These are phyloP conservation scores for Salix viminalis DNA, from an alignment of 345 rosid species.

Conservation along the genomic window DNA sequence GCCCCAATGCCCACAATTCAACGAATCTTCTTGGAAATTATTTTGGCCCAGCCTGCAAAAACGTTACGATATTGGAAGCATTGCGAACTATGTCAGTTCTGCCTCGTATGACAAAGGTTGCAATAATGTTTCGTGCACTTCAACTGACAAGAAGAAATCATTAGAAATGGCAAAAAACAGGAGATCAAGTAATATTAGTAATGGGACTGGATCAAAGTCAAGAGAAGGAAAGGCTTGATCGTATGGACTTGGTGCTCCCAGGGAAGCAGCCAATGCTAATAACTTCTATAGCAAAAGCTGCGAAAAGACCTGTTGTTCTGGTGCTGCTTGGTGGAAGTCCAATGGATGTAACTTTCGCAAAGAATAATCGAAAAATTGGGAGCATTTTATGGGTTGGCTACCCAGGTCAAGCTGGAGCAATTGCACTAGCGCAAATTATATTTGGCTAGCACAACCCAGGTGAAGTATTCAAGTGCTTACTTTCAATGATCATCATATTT, in stretches of 20 bases:
- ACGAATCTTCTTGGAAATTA: slow-evolving; percentile 69
- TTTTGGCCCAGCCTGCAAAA: slow-evolving; percentile 67
- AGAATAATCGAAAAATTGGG: slow-evolving; percentile 44
- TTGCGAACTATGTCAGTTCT: slow-evolving; percentile 46
- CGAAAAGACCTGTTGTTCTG: slow-evolving; percentile 61
- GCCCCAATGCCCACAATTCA: slow-evolving; percentile 70
- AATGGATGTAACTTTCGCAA: slow-evolving; percentile 68
- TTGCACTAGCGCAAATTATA: slow-evolving; percentile 70
- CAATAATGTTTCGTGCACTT: slow-evolving; percentile 50
- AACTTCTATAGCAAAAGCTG: slow-evolving; percentile 48
- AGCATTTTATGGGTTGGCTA: slow-evolving; percentile 92
- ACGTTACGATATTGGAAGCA: slow-evolving; percentile 56
- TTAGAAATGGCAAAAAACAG: slow-evolving; percentile 47
- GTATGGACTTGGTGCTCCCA: slow-evolving; percentile 59
- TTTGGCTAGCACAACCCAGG: slow-evolving; percentile 91
- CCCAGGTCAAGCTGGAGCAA: slow-evolving; percentile 86
- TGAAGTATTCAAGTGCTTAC: slow-evolving; percentile 11
- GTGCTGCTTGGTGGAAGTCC: slow-evolving; percentile 84
- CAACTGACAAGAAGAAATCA: slow-evolving; percentile 45
- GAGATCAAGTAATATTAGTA: slow-evolving; percentile 63
- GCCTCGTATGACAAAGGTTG: slow-evolving; percentile 57
- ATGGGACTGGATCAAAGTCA: slow-evolving; percentile 85
- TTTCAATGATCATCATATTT: too few relatives aligned
- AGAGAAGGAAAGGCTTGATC: slow-evolving; percentile 71
- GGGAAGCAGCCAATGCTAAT: slow-evolving; percentile 66